phyloP scores from a whole-genome alignment of 257 asterid species.

The Solanum sejunctum region DNA sequence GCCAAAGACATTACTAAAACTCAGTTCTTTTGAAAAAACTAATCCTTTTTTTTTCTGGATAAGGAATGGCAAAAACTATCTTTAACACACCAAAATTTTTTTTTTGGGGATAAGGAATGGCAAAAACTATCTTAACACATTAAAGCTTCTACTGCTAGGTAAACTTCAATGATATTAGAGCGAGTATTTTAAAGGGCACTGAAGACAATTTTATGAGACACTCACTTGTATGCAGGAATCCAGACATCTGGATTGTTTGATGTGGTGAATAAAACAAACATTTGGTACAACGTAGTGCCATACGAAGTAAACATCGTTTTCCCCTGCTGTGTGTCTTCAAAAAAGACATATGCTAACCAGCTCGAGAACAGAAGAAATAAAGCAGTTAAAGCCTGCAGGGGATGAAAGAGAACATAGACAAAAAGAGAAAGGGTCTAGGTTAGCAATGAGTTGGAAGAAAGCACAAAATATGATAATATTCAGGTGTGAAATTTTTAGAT shows the following conservation, averaged over 20 bases:
- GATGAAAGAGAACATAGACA: not conserved
- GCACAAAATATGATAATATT: not conserved
- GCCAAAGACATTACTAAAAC: not conserved
- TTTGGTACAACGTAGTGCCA: constrained; percentile 62
- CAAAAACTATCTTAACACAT: not conserved
- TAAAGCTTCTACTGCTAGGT: not conserved
- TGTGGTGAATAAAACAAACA: constrained; percentile 91
- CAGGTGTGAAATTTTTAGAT: not conserved
- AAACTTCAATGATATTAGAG: not conserved
- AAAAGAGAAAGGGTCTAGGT: not conserved
- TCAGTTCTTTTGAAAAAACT: not conserved
- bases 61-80: not conserved
- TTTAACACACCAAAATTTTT: not conserved
- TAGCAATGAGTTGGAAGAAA: not conserved
- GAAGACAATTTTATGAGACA: constrained; percentile 1
- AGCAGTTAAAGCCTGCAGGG: constrained; percentile 64
- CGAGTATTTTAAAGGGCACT: not conserved
- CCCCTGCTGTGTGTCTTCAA: constrained; percentile 95
- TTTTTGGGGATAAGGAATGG: not conserved
- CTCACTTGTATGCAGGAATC: constrained; percentile 99
- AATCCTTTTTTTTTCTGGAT: not conserved
- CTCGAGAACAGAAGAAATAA: constrained; percentile 85
- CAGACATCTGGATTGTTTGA: constrained; percentile 98
- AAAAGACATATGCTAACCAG: constrained; percentile 93
- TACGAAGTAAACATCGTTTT: constrained; percentile 57